Conservation (phyloP, 257 asterid species). For the Solanum gracilifrons region DNA sequence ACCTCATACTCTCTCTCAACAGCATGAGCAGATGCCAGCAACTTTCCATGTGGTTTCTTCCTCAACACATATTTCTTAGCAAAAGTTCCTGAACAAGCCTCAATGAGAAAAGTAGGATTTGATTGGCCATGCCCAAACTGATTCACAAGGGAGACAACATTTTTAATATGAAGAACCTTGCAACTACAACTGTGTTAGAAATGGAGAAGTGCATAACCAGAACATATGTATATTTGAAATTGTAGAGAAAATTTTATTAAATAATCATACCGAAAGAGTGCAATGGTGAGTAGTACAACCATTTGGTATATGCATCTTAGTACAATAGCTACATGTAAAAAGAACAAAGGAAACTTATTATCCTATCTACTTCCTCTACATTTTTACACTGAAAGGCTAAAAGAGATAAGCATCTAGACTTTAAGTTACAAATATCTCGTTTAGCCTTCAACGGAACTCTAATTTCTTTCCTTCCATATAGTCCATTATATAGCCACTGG, state of each 20-base stretch:
- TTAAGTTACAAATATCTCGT: neutral
- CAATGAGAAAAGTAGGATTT: conserved; percentile 85
- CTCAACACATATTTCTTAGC: conserved; percentile 70
- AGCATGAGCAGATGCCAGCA: conserved; percentile 92
- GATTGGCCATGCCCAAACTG: conserved; percentile 99
- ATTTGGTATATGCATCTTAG: neutral
- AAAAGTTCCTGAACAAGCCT: conserved; percentile 45
- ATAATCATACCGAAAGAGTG: neutral
- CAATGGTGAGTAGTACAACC: neutral
- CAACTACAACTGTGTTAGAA: neutral
- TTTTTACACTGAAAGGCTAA: neutral
- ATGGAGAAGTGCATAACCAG: neutral
- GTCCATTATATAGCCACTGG: neutral
- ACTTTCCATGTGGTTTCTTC: conserved; percentile 80
- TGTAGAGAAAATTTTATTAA: neutral
- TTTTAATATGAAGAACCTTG: neutral
- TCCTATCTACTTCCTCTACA: neutral
- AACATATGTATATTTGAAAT: neutral
- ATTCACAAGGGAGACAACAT: neutral
- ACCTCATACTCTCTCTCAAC: conserved; percentile 97
- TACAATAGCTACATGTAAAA: neutral
- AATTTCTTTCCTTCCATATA: neutral
- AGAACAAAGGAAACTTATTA: neutral
- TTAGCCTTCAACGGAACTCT: neutral
- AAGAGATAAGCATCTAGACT: neutral